These are phyloP conservation scores for Tetracladium setigerum DNA, from an alignment of 495 filamentous ascomycete species.

Conservation along the genomic window DNA sequence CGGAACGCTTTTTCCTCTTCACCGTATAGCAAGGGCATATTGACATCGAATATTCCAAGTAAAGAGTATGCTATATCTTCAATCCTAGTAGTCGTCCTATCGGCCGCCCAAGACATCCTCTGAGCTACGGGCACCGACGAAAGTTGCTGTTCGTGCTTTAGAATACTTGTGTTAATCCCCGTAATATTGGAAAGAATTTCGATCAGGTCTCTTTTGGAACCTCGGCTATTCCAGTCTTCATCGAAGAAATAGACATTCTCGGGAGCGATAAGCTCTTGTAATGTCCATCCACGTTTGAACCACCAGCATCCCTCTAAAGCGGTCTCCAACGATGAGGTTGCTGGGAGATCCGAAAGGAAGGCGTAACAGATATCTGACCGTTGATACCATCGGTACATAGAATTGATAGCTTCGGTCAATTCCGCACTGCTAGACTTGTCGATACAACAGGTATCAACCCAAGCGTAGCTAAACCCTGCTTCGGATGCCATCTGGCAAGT, in stretches of 20 bases:
- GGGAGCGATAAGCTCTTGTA: conserved; percentile 27
- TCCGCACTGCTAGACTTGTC: conserved; percentile 36
- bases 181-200: background rate
- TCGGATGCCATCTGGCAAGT: too few relatives aligned
- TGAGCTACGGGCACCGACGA: conserved; percentile 17
- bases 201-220: background rate
- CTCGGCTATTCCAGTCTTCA: background rate
- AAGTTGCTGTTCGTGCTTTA: background rate
- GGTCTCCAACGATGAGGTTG: too few relatives aligned
- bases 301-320: too few relatives aligned
- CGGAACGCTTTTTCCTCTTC: conserved; percentile 24
- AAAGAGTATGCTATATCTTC: conserved; percentile 25
- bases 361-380: conserved; percentile 25
- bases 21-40: conserved; percentile 27
- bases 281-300: conserved; percentile 23
- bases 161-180: background rate
- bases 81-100: conserved; percentile 14
- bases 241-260: conserved; percentile 1
- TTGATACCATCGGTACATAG: conserved; percentile 28
- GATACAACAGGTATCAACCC: conserved; percentile 41
- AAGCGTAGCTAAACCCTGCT: too few relatives aligned
- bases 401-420: conserved; percentile 30
- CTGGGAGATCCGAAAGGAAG: conserved; percentile 24
- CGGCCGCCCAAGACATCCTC: conserved; percentile 25
- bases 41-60: conserved; percentile 21